Percentiles rank a stretch among this genome's conserved stretches.
These are phyloP conservation scores for Fusarium sp. DNA, from an alignment of 2,329 filamentous ascomycete species.

Conservation along the genomic window DNA sequence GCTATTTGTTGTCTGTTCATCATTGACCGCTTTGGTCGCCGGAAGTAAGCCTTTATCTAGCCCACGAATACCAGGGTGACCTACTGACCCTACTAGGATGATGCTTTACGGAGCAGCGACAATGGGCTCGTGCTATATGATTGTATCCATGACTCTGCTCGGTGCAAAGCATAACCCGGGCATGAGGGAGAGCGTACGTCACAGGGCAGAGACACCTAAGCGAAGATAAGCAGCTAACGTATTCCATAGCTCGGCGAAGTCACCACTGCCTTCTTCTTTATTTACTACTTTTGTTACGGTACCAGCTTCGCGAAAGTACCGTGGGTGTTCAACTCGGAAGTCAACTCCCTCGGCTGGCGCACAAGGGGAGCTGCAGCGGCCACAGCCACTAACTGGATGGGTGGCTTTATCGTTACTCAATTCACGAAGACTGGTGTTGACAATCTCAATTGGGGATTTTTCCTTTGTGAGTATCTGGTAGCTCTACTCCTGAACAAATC, in stretches of 20 bases:
- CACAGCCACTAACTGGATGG: not conserved
- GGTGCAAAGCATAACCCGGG: not conserved
- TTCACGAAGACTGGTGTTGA: not conserved
- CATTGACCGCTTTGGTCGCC: not conserved
- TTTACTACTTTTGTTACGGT: not conserved
- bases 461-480: not conserved
- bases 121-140: not conserved
- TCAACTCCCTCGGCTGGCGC: not conserved
- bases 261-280: not conserved
- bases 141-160: not conserved
- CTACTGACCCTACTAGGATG: not conserved
- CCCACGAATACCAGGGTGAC: no score
- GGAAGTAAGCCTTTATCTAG: not conserved
- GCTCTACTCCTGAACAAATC: fast-evolving
- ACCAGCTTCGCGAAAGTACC: not conserved
- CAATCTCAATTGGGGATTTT: not conserved
- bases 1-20: not conserved
- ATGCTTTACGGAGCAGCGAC: not conserved
- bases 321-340: not conserved
- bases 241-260: not conserved
- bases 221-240: not conserved
- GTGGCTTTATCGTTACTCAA: not conserved
- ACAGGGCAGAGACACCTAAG: no score
- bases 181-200: not conserved
- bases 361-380: not conserved